A percentile compares a stretch with the other conserved stretches of the same genome.
Evolutionary conservation across 768 basidiomycete species (phyloP).

Genomic region (Phylloporus sp.): DNA sequence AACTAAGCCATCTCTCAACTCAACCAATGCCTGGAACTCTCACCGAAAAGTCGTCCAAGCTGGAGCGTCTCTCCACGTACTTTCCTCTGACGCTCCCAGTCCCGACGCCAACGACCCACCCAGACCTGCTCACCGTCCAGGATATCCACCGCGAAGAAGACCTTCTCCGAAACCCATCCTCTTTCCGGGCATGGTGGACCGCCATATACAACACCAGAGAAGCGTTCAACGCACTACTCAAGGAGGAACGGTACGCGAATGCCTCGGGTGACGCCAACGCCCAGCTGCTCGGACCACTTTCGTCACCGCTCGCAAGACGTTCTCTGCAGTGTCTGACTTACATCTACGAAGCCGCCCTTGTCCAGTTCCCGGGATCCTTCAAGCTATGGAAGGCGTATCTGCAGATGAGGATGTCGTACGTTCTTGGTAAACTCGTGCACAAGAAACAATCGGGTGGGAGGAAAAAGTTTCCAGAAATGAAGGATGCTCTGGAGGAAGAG

Average conservation of each 20-base stretch:
- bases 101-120: conserved; percentile 76
- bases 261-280: conserved; percentile 48
- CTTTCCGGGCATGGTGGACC: conserved; percentile 91
- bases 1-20: conserved; percentile 20
- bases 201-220: conserved; percentile 78
- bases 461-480: conserved; percentile 91
- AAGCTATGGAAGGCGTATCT: conserved; percentile 96
- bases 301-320: conserved; percentile 65
- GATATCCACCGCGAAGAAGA: conserved; percentile 93
- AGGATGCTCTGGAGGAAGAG: conserved; percentile 85
- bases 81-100: conserved; percentile 87
- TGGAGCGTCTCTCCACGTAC: conserved; percentile 50
- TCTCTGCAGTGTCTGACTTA: conserved; percentile 83
- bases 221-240: conserved; percentile 51
- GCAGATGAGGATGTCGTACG: conserved; percentile 75
- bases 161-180: conserved; percentile 83
- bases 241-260: conserved; percentile 45
- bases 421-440: conserved; percentile 69
- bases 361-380: conserved; percentile 84
- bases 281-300: conserved; percentile 73
- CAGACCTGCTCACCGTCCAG: conserved; percentile 65
- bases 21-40: conserved; percentile 59
- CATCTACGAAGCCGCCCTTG: conserved; percentile 91
- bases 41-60: conserved; percentile 42
- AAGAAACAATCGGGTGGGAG: conserved; percentile 81